A percentile compares a stretch with the other conserved stretches of the same genome.
These are phyloP conservation scores for Fremontodendron californicum DNA, from an alignment of 345 rosid species.

Conservation along the genomic window DNA sequence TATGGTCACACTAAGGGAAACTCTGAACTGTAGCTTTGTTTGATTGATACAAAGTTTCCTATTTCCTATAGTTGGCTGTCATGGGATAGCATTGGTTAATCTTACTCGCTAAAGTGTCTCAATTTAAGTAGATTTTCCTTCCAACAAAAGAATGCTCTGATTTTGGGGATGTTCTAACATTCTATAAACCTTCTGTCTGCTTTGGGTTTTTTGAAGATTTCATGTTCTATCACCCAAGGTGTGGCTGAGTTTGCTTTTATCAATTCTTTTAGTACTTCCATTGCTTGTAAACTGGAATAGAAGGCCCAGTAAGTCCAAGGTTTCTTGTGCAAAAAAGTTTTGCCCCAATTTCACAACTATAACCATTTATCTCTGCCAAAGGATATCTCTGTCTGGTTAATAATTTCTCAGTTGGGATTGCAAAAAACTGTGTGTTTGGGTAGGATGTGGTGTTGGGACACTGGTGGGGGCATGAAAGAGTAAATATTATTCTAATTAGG, in stretches of 20 bases:
- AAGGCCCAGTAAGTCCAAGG: not conserved
- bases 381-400: not conserved
- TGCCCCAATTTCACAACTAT: not conserved
- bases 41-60: not conserved
- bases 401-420: not conserved
- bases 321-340: not conserved
- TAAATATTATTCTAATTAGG: not conserved
- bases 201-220: not conserved
- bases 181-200: not conserved
- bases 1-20: not conserved
- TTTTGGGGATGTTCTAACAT: not conserved
- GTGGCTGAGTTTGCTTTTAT: not conserved
- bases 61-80: not conserved
- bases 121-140: not conserved
- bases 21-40: conserved; percentile 1
- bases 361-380: not conserved
- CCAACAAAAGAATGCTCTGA: not conserved
- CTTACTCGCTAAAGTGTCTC: not conserved
- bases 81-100: not conserved
- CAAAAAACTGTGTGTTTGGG: not conserved
- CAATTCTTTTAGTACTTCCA: not conserved
- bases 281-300: not conserved
- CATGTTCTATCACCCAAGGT: not conserved
- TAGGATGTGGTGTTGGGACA: not conserved
- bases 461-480: not conserved